Evolutionary conservation across 75 land plant species (phyloP).

Genomic region (Azolla pinnata): DNA sequence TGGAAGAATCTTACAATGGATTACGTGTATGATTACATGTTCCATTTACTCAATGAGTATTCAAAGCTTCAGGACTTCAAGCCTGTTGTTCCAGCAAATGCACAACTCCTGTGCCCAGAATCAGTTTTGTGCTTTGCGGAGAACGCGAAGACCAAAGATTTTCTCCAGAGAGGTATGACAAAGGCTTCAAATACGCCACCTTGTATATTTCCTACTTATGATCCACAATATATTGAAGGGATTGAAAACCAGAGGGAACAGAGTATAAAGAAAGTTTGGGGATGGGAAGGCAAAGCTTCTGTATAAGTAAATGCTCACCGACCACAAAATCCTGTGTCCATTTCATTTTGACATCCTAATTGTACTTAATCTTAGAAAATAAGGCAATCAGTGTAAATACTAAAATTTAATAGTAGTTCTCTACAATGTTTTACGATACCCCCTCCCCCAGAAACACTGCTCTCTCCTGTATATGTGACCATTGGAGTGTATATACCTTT

Average conservation of each 20-base stretch:
- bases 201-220: constrained; percentile 8
- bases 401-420: no score
- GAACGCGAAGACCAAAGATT: constrained; percentile 5
- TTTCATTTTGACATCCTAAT: no score
- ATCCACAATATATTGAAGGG: background rate
- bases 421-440: no score
- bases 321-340: no score
- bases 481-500: no score
- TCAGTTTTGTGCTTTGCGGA: constrained; percentile 25
- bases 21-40: constrained; percentile 68
- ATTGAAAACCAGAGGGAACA: background rate
- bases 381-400: no score
- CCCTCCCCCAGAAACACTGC: no score
- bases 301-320: no score
- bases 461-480: no score
- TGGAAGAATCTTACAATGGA: constrained; percentile 45
- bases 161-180: constrained; percentile 12
- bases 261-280: no score
- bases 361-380: no score
- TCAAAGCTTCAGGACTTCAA: constrained; percentile 61
- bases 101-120: constrained; percentile 21
- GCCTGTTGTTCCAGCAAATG: constrained; percentile 38
- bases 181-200: constrained; percentile 7
- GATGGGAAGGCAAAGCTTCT: no score
- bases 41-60: constrained; percentile 57